phyloP scores from a whole-genome alignment of 2,329 filamentous ascomycete species.

The Rutstroemia sp. region DNA sequence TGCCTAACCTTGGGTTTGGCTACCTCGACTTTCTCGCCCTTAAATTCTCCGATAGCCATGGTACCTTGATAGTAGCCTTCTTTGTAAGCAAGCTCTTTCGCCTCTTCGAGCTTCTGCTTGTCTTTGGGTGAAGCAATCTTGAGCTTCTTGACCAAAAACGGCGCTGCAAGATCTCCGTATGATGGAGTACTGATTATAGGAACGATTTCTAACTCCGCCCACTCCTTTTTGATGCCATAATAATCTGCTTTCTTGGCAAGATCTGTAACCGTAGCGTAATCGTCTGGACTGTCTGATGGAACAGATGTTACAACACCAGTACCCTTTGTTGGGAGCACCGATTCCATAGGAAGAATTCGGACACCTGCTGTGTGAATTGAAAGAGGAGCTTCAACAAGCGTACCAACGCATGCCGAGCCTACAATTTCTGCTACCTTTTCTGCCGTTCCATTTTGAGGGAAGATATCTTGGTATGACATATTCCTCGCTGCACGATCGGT shows the following conservation, averaged over 20 bases:
- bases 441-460: conserved; percentile 67
- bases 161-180: conserved; percentile 79
- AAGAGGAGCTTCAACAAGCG: conserved; percentile 82
- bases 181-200: conserved; percentile 85
- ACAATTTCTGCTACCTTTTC: conserved; percentile 67
- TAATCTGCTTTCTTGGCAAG: conserved; percentile 92
- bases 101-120: conserved; percentile 79
- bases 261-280: conserved; percentile 83
- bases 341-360: conserved; percentile 90
- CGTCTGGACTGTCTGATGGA: conserved; percentile 91
- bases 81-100: conserved; percentile 95
- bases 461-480: conserved; percentile 90
- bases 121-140: conserved; percentile 98
- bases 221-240: conserved; percentile 94
- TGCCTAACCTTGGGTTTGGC: conserved; percentile 81
- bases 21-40: conserved; percentile 76
- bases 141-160: conserved; percentile 77
- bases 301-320: conserved; percentile 95
- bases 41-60: conserved; percentile 82
- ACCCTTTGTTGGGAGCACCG: conserved; percentile 85
- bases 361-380: conserved; percentile 79
- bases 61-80: conserved; percentile 95
- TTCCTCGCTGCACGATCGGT: conserved; percentile 82
- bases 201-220: conserved; percentile 83
- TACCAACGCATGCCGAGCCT: conserved; percentile 77